phyloP scores from a whole-genome alignment of 2,329 filamentous ascomycete species.

The Aspergillus melleus region DNA sequence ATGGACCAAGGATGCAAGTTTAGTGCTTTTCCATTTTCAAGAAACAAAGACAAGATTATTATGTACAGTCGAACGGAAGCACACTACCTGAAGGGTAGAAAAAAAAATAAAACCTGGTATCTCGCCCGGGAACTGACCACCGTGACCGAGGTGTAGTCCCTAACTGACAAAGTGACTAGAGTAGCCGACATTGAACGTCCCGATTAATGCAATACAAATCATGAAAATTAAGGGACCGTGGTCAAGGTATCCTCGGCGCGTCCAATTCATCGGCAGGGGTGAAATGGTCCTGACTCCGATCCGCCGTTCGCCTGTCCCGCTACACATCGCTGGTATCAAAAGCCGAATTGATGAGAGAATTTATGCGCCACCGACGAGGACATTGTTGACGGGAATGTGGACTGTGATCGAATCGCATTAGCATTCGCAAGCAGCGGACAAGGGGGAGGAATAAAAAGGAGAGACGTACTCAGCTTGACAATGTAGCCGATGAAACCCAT shows the following conservation, averaged over 20 bases:
- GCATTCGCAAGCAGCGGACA: background rate
- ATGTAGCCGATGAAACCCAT: conserved; percentile 61
- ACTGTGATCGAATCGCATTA: conserved; percentile 33
- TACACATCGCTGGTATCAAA: background rate
- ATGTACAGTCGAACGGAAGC: background rate
- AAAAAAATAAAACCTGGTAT: background rate
- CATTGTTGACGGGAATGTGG: conserved; percentile 53
- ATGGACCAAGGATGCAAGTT: background rate
- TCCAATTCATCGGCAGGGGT: background rate
- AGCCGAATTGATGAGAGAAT: background rate
- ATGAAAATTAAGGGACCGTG: background rate
- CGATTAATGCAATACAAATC: background rate
- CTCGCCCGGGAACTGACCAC: background rate
- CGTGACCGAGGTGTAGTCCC: background rate
- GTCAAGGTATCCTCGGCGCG: background rate
- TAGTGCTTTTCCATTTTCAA: background rate
- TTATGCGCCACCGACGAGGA: conserved; percentile 50
- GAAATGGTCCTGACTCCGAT: background rate
- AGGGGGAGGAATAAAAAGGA: background rate
- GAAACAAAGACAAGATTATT: background rate
- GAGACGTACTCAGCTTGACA: conserved; percentile 57
- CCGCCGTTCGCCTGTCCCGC: background rate
- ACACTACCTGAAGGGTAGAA: background rate
- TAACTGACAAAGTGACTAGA: background rate
- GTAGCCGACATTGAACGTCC: background rate